Conservation (phyloP, 2,329 filamentous ascomycete genomes). For the Aspergillus sp. region DNA sequence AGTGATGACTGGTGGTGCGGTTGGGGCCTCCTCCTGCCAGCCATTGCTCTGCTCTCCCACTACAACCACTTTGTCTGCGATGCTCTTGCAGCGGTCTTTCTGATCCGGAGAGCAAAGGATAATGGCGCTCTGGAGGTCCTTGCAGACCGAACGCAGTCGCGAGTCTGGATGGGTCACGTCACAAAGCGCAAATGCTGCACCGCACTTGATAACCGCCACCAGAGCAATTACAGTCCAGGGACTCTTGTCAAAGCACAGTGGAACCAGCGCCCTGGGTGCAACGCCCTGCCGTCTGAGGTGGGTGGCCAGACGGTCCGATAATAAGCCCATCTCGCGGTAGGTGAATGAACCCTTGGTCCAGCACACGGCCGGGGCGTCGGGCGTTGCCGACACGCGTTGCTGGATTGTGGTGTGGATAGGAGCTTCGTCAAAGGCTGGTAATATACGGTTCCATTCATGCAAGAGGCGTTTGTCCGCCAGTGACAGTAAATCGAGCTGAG, state of each 20-base stretch:
- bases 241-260: not conserved
- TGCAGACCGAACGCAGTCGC: no score
- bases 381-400: not conserved
- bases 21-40: no score
- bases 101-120: no score
- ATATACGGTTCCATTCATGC: no score
- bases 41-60: not conserved
- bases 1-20: no score
- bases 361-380: not conserved
- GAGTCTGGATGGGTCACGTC: not conserved
- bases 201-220: not conserved
- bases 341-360: not conserved
- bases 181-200: not conserved
- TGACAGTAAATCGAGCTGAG: no score
- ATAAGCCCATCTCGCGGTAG: not conserved
- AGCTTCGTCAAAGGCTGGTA: no score
- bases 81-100: not conserved
- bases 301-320: not conserved
- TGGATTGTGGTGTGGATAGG: no score
- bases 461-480: no score
- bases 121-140: no score
- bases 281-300: not conserved
- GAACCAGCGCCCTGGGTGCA: not conserved
- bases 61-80: not conserved
- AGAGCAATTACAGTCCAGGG: not conserved